Evolutionary conservation across 1,284 basidiomycete genomes (phyloP).

Genomic region (Meira miltonrushii): DNA sequence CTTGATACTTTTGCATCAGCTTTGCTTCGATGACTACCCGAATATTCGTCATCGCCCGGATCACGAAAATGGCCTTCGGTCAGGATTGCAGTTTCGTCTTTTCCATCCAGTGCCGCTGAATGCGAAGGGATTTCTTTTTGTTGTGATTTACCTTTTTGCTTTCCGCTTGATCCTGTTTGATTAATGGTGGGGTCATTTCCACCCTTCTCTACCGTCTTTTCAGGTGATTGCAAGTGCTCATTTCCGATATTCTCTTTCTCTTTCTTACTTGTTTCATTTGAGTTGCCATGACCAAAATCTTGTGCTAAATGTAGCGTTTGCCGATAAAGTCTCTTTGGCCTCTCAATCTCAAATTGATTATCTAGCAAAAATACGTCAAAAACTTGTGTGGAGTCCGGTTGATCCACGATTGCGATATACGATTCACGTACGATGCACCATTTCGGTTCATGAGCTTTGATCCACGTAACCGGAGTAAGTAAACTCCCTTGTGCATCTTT

Average conservation of each 20-base stretch:
- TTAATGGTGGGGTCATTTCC: neutral
- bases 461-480: conserved; percentile 60
- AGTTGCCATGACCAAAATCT: conserved; percentile 4
- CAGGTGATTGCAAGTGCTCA: neutral
- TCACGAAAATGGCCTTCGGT: conserved; percentile 50
- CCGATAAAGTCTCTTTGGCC: conserved; percentile 53
- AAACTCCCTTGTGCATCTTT: conserved; percentile 55
- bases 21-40: conserved; percentile 6
- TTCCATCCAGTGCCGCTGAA: conserved; percentile 2
- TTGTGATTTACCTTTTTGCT: neutral
- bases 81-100: conserved; percentile 40
- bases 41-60: conserved; percentile 56
- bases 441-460: conserved; percentile 64
- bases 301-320: conserved; percentile 44
- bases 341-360: conserved; percentile 76
- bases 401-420: conserved; percentile 80
- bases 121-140: neutral
- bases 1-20: conserved; percentile 54
- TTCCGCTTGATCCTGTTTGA: conserved; percentile 20
- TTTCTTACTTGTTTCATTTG: neutral
- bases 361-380: conserved; percentile 95
- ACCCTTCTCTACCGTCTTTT: neutral
- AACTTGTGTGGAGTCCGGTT: conserved; percentile 66
- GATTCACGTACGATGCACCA: conserved; percentile 95
- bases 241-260: neutral